These are phyloP conservation scores for Leucaena leucocephala DNA, from an alignment of 306 rosid species.

Conservation along the genomic window DNA sequence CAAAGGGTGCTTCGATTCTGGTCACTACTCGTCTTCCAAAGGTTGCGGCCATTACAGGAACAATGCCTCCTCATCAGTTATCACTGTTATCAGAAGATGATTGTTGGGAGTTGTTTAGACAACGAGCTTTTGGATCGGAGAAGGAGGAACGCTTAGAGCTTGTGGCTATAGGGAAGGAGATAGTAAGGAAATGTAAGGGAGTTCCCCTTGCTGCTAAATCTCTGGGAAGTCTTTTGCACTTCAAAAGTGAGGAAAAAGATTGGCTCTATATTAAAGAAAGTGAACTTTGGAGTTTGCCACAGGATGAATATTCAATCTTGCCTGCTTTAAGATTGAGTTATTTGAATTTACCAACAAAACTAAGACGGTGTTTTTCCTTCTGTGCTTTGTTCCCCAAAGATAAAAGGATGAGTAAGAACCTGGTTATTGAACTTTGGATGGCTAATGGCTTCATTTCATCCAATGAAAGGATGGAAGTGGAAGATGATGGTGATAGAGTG, in stretches of 20 bases:
- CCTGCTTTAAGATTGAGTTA: slow-evolving; percentile 28
- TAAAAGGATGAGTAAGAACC: not conserved
- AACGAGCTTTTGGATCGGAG: slow-evolving; percentile 8
- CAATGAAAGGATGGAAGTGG: not conserved
- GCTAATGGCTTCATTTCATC: slow-evolving; percentile 35
- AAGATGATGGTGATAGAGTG: slow-evolving; percentile 27
- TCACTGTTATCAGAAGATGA: not conserved
- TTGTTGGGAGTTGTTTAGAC: slow-evolving; percentile 18
- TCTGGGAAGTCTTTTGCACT: not conserved
- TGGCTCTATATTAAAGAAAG: not conserved
- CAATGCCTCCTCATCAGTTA: not conserved
- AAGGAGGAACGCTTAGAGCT: not conserved
- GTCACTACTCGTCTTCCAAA: slow-evolving; percentile 21
- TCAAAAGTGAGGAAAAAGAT: not conserved
- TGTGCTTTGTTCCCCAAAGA: slow-evolving; percentile 17
- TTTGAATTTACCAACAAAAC: not conserved
- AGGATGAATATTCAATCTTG: not conserved
- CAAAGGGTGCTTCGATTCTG: slow-evolving; percentile 1
- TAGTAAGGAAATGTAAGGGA: not conserved
- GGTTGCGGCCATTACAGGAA: slow-evolving; percentile 13
- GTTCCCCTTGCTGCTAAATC: not conserved
- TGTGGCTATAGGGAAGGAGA: slow-evolving; percentile 1
- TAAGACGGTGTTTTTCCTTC: slow-evolving; percentile 25
- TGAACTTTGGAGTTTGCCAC: not conserved
- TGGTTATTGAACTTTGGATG: slow-evolving; percentile 31